Evolutionary conservation across 306 rosid genomes (phyloP).

Genomic region (Alnus rubra): DNA sequence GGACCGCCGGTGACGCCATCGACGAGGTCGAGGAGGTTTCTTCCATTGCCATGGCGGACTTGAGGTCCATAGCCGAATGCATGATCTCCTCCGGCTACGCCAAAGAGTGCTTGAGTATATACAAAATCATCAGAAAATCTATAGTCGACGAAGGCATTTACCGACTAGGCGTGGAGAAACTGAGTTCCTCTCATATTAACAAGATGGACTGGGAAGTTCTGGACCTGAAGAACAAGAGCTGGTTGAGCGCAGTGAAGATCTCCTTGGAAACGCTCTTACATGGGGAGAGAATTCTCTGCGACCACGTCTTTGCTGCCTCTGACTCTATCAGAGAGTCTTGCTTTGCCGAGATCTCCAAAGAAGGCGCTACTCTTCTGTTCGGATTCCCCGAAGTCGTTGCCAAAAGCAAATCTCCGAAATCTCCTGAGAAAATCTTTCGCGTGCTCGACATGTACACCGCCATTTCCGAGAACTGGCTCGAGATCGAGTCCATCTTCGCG

Average conservation of each 20-base stretch:
- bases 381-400: constrained; percentile 55
- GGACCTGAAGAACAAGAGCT: constrained; percentile 48
- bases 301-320: constrained; percentile 55
- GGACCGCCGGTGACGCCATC: constrained; percentile 41
- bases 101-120: constrained; percentile 64
- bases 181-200: constrained; percentile 47
- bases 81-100: constrained; percentile 78
- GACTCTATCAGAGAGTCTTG: constrained; percentile 56
- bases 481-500: constrained; percentile 62
- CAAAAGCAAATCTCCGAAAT: constrained; percentile 39
- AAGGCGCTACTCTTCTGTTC: constrained; percentile 60
- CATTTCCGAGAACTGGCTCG: constrained; percentile 41
- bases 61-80: constrained; percentile 65
- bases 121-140: constrained; percentile 60
- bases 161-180: constrained; percentile 51
- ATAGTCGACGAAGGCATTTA: constrained; percentile 69
- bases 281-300: constrained; percentile 78
- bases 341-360: constrained; percentile 60
- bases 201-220: constrained; percentile 61
- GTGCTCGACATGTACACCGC: constrained; percentile 60
- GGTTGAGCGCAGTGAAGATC: constrained; percentile 62
- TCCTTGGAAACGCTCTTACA: constrained; percentile 51
- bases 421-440: constrained; percentile 57
- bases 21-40: constrained; percentile 65
- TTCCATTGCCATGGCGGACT: constrained; percentile 48